Base-by-base conservation (phyloP, 345 rosid species). In the Clarkia xantiana region DNA sequence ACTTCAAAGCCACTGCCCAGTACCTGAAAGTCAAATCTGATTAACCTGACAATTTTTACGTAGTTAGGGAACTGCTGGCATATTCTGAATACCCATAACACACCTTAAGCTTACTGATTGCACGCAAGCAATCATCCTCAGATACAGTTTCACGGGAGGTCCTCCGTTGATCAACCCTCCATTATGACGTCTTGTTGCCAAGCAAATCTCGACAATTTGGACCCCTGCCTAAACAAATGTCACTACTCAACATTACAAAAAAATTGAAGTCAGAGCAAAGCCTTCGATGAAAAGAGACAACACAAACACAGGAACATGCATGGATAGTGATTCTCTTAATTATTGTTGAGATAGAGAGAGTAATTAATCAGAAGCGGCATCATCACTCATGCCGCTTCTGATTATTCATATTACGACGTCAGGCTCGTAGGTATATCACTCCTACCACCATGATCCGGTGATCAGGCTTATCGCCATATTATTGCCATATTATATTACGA, bases 91-190 rank as follows among this genome's bases (percentile, higher is more conserved):
- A 49, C 42, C 1, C 16, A 40, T 41, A 40, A 42, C 20, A 17
- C 25, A 20, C 97, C 93, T 82, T 84, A 22, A 82, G 81, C 73
- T 90, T 86, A 72, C 91, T 83, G 61, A 89, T 89, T 49, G 94
- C 95, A 20, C 94, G 94, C 62, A 90, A 73, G 65, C 97, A 90
- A 49, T 90, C 97, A 65, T 86, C 97, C 71, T 89, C 95, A 18
- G 94, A 78, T 11, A 86, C 77, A 57, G 80, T 81, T 64, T 77
- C 97, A 54, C 91, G 78, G 14, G 73, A 89, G 62, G 75, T 76
- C 56, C 71, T 90, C 59, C 86, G 69, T 59, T 73, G 80, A 85
- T 89, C 61, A 89, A 63, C 54, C 90, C 97, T 67, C 97, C 95
- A 65, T 86, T 86, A 29, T 66, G 86, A 23, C 79, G 72, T 64